These are phyloP conservation scores for Apiospora kogelbergensis DNA, from an alignment of 2,329 filamentous ascomycete species.

Conservation along the genomic window DNA sequence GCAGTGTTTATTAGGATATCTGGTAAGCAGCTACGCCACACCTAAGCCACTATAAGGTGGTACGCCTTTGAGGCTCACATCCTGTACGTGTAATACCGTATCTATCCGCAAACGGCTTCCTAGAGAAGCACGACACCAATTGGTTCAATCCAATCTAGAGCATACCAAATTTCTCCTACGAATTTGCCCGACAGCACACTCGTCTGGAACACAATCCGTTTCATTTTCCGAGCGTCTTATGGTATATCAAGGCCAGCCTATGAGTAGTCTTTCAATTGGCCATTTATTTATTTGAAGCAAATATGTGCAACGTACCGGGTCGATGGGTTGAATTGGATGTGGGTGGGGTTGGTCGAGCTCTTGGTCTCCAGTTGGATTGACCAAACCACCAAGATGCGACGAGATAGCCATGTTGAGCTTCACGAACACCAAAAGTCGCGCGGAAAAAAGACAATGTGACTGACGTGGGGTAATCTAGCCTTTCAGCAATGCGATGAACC, in stretches of 20 bases:
- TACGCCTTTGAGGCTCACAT: too few relatives aligned
- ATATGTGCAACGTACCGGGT: neutral
- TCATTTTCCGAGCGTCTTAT: neutral
- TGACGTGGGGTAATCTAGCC: neutral
- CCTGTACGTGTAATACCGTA: too few relatives aligned
- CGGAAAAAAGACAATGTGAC: neutral
- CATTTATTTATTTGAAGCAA: neutral
- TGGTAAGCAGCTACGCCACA: too few relatives aligned
- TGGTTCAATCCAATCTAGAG: too few relatives aligned
- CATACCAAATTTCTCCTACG: neutral
- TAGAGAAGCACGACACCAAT: too few relatives aligned
- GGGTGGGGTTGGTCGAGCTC: neutral
- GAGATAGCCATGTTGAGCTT: neutral
- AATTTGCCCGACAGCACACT: neutral
- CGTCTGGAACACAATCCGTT: neutral
- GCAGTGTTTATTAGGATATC: too few relatives aligned
- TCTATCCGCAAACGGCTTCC: too few relatives aligned
- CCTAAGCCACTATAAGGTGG: too few relatives aligned
- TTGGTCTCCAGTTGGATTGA: neutral
- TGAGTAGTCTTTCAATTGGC: neutral
- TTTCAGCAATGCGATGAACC: neutral
- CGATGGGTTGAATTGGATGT: neutral
- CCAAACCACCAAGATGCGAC: neutral
- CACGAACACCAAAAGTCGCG: neutral
- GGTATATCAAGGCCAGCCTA: neutral